Base-by-base conservation (phyloP, 2,329 filamentous ascomycete species). In the Trichoderma arundinaceum region DNA sequence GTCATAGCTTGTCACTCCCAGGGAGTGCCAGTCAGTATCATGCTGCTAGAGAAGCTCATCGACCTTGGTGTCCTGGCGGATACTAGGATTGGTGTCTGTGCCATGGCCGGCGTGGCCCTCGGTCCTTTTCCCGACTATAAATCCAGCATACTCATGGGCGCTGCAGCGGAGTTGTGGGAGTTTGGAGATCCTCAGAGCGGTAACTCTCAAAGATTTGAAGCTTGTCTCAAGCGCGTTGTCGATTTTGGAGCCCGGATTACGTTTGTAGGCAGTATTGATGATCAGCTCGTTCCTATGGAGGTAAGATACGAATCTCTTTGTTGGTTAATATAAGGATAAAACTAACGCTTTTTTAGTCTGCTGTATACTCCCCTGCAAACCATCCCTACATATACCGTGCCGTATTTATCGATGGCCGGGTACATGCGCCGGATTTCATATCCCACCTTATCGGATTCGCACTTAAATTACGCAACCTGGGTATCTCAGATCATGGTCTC, bases 331-430 rank as follows among this genome's bases (percentile, higher is more conserved):
- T 10, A 17, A 7, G 13, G n/a, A 7, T 19, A 10, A 46, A 49
- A 1, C 33, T 41, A 41, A 66, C n/a, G 1, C 8, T 83, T 19
- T 9, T 33, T n/a, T 53, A 81, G 87, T 97, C 94, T 2, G 93
- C 94, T 15, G 88, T 95, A 0, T 96, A 96, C 77, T 90, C 92
- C 0, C 91, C 91, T 0, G 88, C 93, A 4, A 88, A 88, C 19
- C 95, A 99, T 73, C 95, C 95, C 0, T 94, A 97, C 76, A 94
- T 98, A 66, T 96, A 93, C 76, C 89, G 95, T 33, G 92, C 94
- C n/a, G 93, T 96, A 15, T 98, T 98, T 75, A 91, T 99, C 62
- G 94, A 99, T 77, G 92, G 94, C 32, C 89, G 94, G 66, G 85
- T 97, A 39, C 94, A 98, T 75, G 91, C 94, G 0, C 92, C 94